These are phyloP conservation scores for Blastomyces parvus DNA, from an alignment of 2,329 filamentous ascomycete species.

Conservation along the genomic window DNA sequence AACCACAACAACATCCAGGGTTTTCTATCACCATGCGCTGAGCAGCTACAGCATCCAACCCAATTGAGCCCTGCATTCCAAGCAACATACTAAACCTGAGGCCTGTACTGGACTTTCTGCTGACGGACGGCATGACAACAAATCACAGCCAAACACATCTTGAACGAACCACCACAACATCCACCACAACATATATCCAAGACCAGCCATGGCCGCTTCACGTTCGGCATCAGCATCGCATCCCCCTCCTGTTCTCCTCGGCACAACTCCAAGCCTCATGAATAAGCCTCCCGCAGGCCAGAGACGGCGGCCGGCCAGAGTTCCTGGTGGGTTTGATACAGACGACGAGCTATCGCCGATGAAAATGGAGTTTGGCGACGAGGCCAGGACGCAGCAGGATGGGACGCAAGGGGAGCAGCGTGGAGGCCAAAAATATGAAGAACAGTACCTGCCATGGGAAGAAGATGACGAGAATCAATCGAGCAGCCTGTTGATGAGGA, in stretches of 20 bases:
- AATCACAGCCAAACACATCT: constrained; percentile 4
- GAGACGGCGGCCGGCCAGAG: constrained; percentile 2
- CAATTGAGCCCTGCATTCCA: background rate
- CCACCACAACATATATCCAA: background rate
- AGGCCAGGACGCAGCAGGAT: background rate
- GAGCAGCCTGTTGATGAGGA: background rate
- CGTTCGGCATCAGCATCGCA: background rate
- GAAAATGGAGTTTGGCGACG: constrained; percentile 6
- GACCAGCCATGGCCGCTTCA: constrained; percentile 4
- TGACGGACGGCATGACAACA: background rate
- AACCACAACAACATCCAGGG: background rate
- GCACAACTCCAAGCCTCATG: constrained; percentile 2
- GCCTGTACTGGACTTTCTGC: background rate
- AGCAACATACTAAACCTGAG: background rate
- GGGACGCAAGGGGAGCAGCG: background rate
- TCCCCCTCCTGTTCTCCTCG: constrained; percentile 2
- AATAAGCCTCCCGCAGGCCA: background rate
- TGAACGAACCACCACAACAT: background rate
- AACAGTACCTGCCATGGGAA: background rate
- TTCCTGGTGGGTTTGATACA: constrained; percentile 4
- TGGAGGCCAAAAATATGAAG: background rate
- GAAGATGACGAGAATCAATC: background rate
- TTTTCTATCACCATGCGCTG: background rate
- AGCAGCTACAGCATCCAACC: background rate
- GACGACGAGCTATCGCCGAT: constrained; percentile 7